These are phyloP conservation scores for Pseudotsuga menziesii DNA, from an alignment of 75 land plant species.

Conservation along the genomic window DNA sequence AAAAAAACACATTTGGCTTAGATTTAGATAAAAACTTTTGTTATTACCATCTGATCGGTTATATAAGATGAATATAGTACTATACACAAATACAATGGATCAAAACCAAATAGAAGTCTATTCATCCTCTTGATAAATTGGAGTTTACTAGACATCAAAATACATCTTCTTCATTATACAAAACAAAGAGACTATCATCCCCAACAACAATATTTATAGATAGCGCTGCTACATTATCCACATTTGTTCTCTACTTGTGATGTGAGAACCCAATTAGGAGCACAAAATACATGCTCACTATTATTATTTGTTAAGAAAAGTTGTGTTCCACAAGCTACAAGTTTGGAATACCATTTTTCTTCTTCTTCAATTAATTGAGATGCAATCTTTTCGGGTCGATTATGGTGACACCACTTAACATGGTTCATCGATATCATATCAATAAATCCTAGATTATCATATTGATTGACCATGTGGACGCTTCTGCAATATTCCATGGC, in stretches of 20 bases:
- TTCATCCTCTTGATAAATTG: slow-evolving; percentile 3
- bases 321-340: slow-evolving; percentile 63
- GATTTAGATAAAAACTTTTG: too few species aligned
- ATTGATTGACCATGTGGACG: slow-evolving; percentile 78
- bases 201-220: slow-evolving; percentile 85
- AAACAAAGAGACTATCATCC: slow-evolving; percentile 66
- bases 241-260: slow-evolving; percentile 47
- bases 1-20: too few species aligned
- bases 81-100: too few species aligned
- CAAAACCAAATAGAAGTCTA: too few species aligned
- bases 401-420: slow-evolving; percentile 72
- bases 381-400: slow-evolving; percentile 38
- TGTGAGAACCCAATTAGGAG: slow-evolving; percentile 73
- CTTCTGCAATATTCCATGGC: slow-evolving; percentile 69
- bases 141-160: too few species aligned
- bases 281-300: slow-evolving; percentile 67
- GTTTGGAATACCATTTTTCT: slow-evolving; percentile 82
- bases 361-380: slow-evolving; percentile 26
- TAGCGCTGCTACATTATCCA: slow-evolving; percentile 60
- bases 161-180: too few species aligned
- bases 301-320: slow-evolving; percentile 70
- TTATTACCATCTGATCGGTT: too few species aligned
- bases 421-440: slow-evolving; percentile 38
- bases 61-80: slow-evolving; percentile 7
- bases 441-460: slow-evolving; percentile 75